These are phyloP conservation scores for Lactarius pseudohatsudake DNA, from an alignment of 768 basidiomycete genomes.

Conservation along the genomic window DNA sequence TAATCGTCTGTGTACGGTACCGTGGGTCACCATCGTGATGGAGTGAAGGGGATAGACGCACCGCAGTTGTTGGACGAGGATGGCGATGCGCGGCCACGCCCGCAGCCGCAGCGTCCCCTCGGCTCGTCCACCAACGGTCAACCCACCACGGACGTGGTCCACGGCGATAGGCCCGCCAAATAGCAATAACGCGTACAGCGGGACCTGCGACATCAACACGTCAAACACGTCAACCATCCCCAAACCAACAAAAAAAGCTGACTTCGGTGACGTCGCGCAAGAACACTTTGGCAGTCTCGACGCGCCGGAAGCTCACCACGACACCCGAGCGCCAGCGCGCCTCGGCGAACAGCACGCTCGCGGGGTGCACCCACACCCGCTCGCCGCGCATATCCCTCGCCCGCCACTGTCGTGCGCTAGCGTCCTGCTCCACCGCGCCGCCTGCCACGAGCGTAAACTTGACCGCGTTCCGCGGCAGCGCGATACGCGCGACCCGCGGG, in stretches of 20 bases:
- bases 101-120: constrained; percentile 59
- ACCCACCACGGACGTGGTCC: constrained; percentile 77
- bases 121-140: constrained; percentile 56
- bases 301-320: constrained; percentile 80
- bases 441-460: constrained; percentile 85
- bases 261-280: constrained; percentile 88
- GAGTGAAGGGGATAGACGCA: constrained; percentile 35
- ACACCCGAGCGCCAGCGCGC: constrained; percentile 76
- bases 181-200: constrained; percentile 79
- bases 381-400: constrained; percentile 64
- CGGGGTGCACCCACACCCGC: constrained; percentile 81
- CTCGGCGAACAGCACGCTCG: constrained; percentile 73
- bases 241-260: constrained; percentile 22
- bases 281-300: constrained; percentile 80
- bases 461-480: constrained; percentile 67
- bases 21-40: not conserved
- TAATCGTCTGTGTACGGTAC: constrained; percentile 49
- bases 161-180: constrained; percentile 81
- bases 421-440: constrained; percentile 82
- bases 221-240: no score
- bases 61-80: constrained; percentile 85
- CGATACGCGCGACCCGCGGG: constrained; percentile 77
- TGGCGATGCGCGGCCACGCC: constrained; percentile 89
- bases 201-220: constrained; percentile 45
- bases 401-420: constrained; percentile 80